phyloP scores from a whole-genome alignment of 83 land plant genomes.

The Thuja plicata region DNA sequence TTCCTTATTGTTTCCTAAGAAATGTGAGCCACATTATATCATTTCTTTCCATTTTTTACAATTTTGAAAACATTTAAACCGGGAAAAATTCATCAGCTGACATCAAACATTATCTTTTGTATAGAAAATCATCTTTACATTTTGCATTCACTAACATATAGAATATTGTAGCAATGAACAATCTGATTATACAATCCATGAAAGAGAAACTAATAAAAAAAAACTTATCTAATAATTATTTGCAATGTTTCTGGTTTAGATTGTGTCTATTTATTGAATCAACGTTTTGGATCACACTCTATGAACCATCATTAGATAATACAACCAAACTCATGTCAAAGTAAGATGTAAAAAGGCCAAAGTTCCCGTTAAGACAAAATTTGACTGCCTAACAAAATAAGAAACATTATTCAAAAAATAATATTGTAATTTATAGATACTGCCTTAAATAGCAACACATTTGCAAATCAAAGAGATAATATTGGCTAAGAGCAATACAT shows the following conservation, averaged over 20 bases:
- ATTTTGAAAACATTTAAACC: neutral
- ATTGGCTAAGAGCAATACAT: neutral
- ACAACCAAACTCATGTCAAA: neutral
- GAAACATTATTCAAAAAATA: neutral
- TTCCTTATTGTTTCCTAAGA: neutral
- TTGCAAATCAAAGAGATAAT: conserved; percentile 1
- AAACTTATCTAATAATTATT: neutral
- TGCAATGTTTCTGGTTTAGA: too few relatives aligned
- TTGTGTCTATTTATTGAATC: too few relatives aligned
- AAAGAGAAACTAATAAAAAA: neutral
- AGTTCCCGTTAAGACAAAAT: neutral
- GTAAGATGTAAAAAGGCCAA: neutral
- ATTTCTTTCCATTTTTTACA: neutral
- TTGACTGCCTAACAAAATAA: neutral
- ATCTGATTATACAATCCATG: neutral
- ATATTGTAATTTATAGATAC: neutral
- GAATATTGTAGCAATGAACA: neutral
- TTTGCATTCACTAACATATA: neutral
- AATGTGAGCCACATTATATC: neutral
- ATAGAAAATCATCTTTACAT: neutral
- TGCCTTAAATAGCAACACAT: neutral
- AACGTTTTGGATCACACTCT: too few relatives aligned
- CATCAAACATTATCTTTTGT: neutral
- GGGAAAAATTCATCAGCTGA: neutral
- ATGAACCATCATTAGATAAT: neutral